Evolutionary conservation across 2,329 filamentous ascomycete species (phyloP).

Genomic region (Exophiala sp.): DNA sequence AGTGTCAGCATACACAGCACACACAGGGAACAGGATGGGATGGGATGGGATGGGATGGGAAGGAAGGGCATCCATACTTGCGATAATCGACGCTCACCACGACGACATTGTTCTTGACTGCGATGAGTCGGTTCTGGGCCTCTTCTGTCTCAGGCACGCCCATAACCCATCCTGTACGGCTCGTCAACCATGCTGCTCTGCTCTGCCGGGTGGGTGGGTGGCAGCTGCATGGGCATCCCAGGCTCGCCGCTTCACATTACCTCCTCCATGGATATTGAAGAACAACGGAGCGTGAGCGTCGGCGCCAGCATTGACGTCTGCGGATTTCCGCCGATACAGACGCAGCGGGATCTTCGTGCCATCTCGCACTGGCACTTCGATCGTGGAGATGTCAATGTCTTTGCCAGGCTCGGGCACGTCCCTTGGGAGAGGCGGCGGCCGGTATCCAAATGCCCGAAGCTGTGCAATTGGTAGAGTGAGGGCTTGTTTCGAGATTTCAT

Average conservation of each 20-base stretch:
- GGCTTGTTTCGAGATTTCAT: too few relatives aligned
- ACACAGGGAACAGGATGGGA: too few relatives aligned
- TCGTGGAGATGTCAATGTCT: conserved; percentile 1
- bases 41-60: too few relatives aligned
- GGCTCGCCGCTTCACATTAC: too few relatives aligned
- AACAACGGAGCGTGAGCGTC: conserved; percentile 7
- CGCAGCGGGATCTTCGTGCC: conserved; percentile 21
- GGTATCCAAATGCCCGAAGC: too few relatives aligned
- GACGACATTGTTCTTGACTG: conserved; percentile 12
- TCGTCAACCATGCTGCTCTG: too few relatives aligned
- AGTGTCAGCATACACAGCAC: too few relatives aligned
- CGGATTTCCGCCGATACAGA: conserved; percentile 12
- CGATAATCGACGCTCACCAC: conserved; percentile 14
- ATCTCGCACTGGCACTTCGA: conserved; percentile 16
- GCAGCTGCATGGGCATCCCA: too few relatives aligned
- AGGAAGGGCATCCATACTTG: conserved; percentile 1
- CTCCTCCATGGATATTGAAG: conserved; percentile 24
- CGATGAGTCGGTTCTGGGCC: conserved; percentile 12
- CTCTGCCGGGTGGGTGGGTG: too few relatives aligned
- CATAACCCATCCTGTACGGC: conserved; percentile 18
- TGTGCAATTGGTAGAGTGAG: too few relatives aligned
- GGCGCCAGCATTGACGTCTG: background rate
- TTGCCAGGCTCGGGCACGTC: conserved; percentile 1
- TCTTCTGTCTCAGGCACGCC: conserved; percentile 22
- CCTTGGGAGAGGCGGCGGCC: background rate